phyloP scores from a whole-genome alignment of 345 rosid genomes.

The Brassica rapa region DNA sequence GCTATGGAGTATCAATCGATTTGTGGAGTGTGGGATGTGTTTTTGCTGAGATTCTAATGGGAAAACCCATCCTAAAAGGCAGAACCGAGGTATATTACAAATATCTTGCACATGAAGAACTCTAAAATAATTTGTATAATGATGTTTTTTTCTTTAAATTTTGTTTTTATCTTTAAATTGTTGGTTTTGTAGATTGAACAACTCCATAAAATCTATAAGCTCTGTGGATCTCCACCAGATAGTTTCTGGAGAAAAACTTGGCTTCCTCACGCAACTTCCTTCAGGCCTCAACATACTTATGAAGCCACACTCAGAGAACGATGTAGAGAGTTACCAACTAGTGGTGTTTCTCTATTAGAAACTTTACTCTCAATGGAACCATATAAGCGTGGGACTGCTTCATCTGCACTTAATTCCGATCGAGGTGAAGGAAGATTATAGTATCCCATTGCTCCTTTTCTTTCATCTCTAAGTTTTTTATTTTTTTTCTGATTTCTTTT shows the following conservation, averaged over 20 bases:
- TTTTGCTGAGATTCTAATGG: conserved; percentile 61
- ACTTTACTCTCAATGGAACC: conserved; percentile 66
- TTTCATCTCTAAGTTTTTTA: not conserved
- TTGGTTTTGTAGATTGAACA: conserved; percentile 62
- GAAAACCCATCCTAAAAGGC: conserved; percentile 73
- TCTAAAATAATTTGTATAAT: not conserved
- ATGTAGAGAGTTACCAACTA: conserved; percentile 52
- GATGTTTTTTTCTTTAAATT: not conserved
- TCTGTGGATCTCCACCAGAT: conserved; percentile 77
- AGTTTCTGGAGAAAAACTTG: conserved; percentile 58
- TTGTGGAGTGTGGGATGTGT: conserved; percentile 87
- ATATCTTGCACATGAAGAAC: not conserved
- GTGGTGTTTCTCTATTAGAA: conserved; percentile 54
- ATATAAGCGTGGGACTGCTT: conserved; percentile 71
- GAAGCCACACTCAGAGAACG: conserved; percentile 55
- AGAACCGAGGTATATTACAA: conserved; percentile 63
- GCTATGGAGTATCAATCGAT: conserved; percentile 66
- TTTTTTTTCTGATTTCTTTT: conserved; percentile 4
- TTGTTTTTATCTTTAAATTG: not conserved
- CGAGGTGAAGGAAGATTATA: conserved; percentile 44
- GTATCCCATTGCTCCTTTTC: not conserved
- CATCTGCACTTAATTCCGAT: conserved; percentile 56
- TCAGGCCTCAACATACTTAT: conserved; percentile 61
- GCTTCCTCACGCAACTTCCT: conserved; percentile 62
- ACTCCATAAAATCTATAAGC: conserved; percentile 71